These are phyloP conservation scores for Bocquillonia castaneifolia DNA, from an alignment of 441 rosid genomes.

Conservation along the genomic window DNA sequence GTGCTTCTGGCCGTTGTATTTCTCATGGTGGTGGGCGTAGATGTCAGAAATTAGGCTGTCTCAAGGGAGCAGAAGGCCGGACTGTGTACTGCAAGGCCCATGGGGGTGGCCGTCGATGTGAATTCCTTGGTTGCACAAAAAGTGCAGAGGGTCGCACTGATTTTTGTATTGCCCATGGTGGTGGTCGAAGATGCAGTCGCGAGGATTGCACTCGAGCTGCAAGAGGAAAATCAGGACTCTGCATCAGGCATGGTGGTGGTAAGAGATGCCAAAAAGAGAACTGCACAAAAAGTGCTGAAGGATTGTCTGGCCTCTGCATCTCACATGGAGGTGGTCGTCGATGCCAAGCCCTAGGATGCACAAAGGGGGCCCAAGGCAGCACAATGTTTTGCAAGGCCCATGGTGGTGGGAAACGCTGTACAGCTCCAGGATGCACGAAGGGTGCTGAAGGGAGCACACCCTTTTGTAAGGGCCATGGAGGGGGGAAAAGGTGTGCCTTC, in stretches of 20 bases:
- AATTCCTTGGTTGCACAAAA: constrained; percentile 93
- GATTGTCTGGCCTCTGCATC: constrained; percentile 92
- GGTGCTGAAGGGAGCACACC: constrained; percentile 99
- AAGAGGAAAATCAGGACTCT: constrained; percentile 89
- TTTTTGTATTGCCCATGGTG: constrained; percentile 93
- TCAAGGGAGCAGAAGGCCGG: constrained; percentile 98
- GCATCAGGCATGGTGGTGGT: constrained; percentile 97
- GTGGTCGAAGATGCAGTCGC: constrained; percentile 83
- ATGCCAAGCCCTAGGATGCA: constrained; percentile 72
- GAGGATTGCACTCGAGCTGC: constrained; percentile 89
- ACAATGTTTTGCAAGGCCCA: constrained; percentile 98
- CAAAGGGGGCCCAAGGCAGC: constrained; percentile 97
- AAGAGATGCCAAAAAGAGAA: constrained; percentile 89
- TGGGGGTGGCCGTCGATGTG: constrained; percentile 97
- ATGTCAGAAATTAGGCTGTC: constrained; percentile 85
- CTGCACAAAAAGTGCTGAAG: constrained; percentile 94
- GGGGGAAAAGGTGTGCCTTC: constrained; percentile 90
- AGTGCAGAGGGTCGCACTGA: constrained; percentile 98
- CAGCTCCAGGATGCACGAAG: constrained; percentile 67
- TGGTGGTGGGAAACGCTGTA: constrained; percentile 97
- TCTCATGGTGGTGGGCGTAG: constrained; percentile 98
- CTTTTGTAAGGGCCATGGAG: constrained; percentile 97
- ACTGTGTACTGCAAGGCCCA: constrained; percentile 97
- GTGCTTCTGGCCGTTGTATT: constrained; percentile 92
- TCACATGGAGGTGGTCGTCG: constrained; percentile 98